phyloP scores from a whole-genome alignment of 2,329 filamentous ascomycete genomes.

The Paraconiothyrium sp. region DNA sequence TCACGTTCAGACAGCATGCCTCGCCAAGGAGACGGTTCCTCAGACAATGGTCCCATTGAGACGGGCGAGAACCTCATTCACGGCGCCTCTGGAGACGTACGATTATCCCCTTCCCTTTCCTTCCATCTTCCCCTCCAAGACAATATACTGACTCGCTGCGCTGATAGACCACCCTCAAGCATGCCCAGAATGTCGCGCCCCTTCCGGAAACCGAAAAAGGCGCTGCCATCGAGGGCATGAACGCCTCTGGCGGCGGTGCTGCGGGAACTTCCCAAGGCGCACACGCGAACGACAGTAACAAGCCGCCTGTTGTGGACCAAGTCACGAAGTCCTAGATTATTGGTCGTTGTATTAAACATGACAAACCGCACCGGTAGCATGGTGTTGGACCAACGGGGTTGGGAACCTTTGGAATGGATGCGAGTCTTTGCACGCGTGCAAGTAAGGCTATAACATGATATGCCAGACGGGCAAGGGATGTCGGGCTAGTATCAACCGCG shows the following conservation, averaged over 20 bases:
- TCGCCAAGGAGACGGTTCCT: constrained; percentile 52
- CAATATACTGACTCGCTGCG: constrained; percentile 4
- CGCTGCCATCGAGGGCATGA: constrained; percentile 46
- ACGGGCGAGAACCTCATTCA: constrained; percentile 49
- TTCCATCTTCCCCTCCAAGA: neutral
- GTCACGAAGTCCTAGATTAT: constrained; percentile 25
- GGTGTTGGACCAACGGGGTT: too few relatives aligned
- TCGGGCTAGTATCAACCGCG: neutral
- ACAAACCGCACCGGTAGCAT: too few relatives aligned
- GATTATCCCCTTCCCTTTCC: constrained; percentile 14
- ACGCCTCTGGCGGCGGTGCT: constrained; percentile 46
- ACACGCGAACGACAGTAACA: constrained; percentile 28
- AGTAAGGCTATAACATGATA: constrained; percentile 11
- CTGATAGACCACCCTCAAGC: constrained; percentile 41
- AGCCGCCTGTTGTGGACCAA: constrained; percentile 30
- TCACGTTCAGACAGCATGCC: constrained; percentile 44
- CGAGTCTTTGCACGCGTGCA: constrained; percentile 15
- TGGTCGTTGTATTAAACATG: too few relatives aligned
- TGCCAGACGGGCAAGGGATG: neutral
- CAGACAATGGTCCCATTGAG: constrained; percentile 53
- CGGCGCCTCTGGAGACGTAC: constrained; percentile 48
- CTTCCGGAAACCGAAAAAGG: constrained; percentile 52
- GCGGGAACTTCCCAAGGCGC: constrained; percentile 31
- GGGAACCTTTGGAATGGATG: neutral
- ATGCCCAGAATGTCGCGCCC: constrained; percentile 52